Evolutionary conservation across 1,284 basidiomycete species (phyloP), one percentile per base, ranked within the genome.

Genomic region (Coniferiporia sulphurascens): DNA sequence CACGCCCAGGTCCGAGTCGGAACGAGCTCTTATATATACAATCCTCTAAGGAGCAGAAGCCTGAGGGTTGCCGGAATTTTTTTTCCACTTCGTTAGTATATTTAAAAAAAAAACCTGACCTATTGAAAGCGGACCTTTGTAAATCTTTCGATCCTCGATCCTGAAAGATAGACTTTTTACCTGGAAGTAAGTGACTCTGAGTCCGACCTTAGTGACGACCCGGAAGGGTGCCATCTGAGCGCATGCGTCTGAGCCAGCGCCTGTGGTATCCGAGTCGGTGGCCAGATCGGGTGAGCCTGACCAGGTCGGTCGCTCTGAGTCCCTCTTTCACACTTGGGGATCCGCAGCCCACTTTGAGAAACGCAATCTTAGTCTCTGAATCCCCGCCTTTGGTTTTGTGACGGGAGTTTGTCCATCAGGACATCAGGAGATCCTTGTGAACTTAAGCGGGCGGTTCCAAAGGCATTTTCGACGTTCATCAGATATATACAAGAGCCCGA

Each of bases 401-500:
- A 91, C 44, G 83, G 74, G 73, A 85, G 95, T 13, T 79, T 77
- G 62, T 95, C 89, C 1, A 93, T 92, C 10, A 93, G 95, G 15
- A 88, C 93, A 72, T 95, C n/a, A n/a, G n/a, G n/a, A 97, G 17
- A 69, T 66, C 70, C 87, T 87, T 10, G 96, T 95, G 69, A 98
- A 98, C 48, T 90, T 82, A 52, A 99, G 55, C 88, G 85, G 36
- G 80, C 78, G 0, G 92, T 93, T 22, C 93, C 93, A 55, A 95
- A 78, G 3, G 93, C 94, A 70, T 89, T 93, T 34, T 93, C 93
- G 21, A 95, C n/a, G n/a, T n/a, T n/a, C n/a, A n/a, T n/a, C 93
- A 3, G 92, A 95, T 86, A 95, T 95, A 70, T 86, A 89, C 35
- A 98, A 83, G 17, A 98, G 80, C 32, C 95, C 95, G 63, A 98